These are phyloP conservation scores for Aureobasidium sp. DNA, from an alignment of 2,329 filamentous ascomycete genomes.

Conservation along the genomic window DNA sequence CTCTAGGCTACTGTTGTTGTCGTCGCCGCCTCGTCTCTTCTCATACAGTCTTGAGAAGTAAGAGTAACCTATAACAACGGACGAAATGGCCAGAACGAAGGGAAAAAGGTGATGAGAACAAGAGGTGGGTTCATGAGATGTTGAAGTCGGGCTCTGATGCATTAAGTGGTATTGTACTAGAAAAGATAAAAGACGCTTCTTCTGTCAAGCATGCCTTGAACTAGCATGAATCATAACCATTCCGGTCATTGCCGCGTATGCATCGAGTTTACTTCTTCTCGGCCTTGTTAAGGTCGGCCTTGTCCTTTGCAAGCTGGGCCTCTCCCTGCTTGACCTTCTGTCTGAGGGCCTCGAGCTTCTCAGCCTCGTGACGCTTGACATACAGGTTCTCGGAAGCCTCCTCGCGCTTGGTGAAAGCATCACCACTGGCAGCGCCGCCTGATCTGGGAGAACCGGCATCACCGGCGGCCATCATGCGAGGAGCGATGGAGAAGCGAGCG, in stretches of 20 bases:
- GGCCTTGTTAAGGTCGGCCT: conserved; percentile 24
- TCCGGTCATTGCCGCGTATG: background rate
- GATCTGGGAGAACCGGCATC: conserved; percentile 38
- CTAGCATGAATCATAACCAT: conserved; percentile 6
- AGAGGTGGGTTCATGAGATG: background rate
- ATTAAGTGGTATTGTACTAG: conserved; percentile 14
- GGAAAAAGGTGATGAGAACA: too few species aligned
- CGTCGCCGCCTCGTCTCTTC: too few species aligned
- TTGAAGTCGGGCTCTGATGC: background rate
- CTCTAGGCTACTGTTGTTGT: too few species aligned
- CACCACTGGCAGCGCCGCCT: conserved; percentile 50
- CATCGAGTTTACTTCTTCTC: conserved; percentile 20
- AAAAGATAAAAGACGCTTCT: background rate
- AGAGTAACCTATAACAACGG: too few species aligned
- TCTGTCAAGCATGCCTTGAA: background rate
- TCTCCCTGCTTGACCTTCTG: conserved; percentile 30
- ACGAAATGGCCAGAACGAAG: too few species aligned
- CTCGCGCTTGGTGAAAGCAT: conserved; percentile 90
- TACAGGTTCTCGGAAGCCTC: conserved; percentile 76
- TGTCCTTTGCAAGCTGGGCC: conserved; percentile 26
- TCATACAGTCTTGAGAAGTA: too few species aligned
- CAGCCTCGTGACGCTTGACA: conserved; percentile 79
- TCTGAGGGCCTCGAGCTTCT: conserved; percentile 54
- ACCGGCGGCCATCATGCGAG: conserved; percentile 38
- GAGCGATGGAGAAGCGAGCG: conserved; percentile 37